These are phyloP conservation scores for Penicillium sp. DNA, from an alignment of 2,329 filamentous ascomycete genomes.

Conservation along the genomic window DNA sequence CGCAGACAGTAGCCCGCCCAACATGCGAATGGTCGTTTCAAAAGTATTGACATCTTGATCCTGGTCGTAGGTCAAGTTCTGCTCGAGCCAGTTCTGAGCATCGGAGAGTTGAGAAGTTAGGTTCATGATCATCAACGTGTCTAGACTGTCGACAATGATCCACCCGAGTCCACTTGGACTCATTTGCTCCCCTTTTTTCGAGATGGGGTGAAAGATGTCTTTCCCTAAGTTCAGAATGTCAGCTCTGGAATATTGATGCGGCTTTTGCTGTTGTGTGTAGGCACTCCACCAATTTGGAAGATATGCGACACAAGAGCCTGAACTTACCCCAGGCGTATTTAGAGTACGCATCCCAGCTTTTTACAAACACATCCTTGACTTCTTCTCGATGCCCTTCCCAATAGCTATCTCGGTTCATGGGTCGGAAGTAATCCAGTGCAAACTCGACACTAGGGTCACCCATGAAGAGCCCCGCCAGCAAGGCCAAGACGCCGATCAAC, in stretches of 20 bases:
- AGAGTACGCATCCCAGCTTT: constrained; percentile 63
- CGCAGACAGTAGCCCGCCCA: constrained; percentile 27
- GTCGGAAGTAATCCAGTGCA: constrained; percentile 4
- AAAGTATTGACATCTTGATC: constrained; percentile 27
- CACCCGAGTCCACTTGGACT: constrained; percentile 19
- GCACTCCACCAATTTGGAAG: background rate
- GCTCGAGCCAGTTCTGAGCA: constrained; percentile 14
- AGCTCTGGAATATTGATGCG: background rate
- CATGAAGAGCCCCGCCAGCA: background rate
- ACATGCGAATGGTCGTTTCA: constrained; percentile 30
- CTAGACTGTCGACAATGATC: constrained; percentile 23
- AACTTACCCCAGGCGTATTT: constrained; percentile 61
- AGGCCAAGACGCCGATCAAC: background rate
- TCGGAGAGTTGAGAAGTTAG: constrained; percentile 15
- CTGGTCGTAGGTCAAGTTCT: constrained; percentile 16
- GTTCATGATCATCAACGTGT: constrained; percentile 24
- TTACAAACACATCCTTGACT: constrained; percentile 52
- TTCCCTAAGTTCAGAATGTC: background rate
- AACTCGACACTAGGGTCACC: background rate
- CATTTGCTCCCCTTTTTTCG: constrained; percentile 20
- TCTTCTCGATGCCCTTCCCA: constrained; percentile 61
- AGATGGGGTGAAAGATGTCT: constrained; percentile 12
- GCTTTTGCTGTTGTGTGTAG: background rate
- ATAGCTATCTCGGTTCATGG: constrained; percentile 36
- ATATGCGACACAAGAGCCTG: background rate